Base-by-base conservation (phyloP, 164 flowering plant species). In the Vitis rotundifolia region DNA sequence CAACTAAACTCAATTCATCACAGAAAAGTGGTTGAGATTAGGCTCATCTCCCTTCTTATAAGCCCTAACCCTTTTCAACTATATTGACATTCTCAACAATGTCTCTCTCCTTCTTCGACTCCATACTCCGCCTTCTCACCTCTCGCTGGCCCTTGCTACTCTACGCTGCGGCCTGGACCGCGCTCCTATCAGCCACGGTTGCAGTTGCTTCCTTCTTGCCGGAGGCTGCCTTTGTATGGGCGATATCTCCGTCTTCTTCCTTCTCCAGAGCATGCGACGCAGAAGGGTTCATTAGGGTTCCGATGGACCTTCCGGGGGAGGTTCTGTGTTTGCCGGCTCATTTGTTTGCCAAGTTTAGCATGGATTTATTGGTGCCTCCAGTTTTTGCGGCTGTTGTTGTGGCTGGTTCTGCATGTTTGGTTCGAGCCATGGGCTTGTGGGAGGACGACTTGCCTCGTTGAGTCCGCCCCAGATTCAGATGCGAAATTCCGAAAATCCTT, bases 381-480 rank as follows among this genome's bases (percentile, higher is more conserved):
- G 50, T 84, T 56, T 91, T 91, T 28, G 91, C 97, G 3, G 93
- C 91, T 8, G 73, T 80, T 0, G 77, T 85, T 3, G 93, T 91
- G 8, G 84, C 83, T 6, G 77, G 76, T n/a, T 85, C 93, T 11
- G 91, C 92, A 63, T 84, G 71, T 51, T 70, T 82, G 9, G 87
- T 89, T n/a, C 80, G 84, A 44, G 88, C 91, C 52, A 7, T 88
- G 51, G 85, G 80, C 47, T 73, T 85, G 63, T 84, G 84, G 85
- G 89, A 85, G 73, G 67, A 61, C 13, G 84, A 80, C 44, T 72
- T 57, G 53, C 10, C 61, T 28, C 66, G 10, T 61, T 67, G 76
- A 68, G 64, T 66, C 44, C 44, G 44, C 44, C 44, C 44, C 7
- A 37, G 5, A 37, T 37, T 37, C 44, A 37, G 44, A 37, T 37